Base-by-base conservation (phyloP, 306 rosid genomes). In the Begonia peltatifolia region DNA sequence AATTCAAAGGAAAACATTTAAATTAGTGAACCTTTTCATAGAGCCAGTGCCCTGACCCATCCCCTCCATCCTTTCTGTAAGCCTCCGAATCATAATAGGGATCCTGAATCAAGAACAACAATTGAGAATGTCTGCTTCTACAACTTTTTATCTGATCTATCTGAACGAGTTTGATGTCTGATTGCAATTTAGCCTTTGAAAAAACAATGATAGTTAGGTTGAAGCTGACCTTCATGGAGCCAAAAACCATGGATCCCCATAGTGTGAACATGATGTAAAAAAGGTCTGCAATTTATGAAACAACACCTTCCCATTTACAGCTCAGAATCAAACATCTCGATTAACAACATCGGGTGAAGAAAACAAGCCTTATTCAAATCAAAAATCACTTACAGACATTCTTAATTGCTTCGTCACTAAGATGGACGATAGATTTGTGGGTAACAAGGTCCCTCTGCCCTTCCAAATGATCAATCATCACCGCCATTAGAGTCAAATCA, bases 231-330 rank as follows among this genome's bases (percentile, higher is more conserved):
- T 90, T 86, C 99, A 86, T 86, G 61, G 99, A 68, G 55, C 94
- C 81, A 78, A 83, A 90, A 76, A 83, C 71, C 47, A 90, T 68
- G 67, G 87, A 79, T 44, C 99, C 95, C 99, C 99, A 90, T 44
- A 80, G 75, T 0, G 95, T 86, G 73, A 86, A 90, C 79, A 90
- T 53, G 57, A 61, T 75, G 76, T 79, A 79, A 36, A 62, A 59
- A 63, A 56, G 54, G 56, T 75, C 85, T 79, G 58, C 51, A 30
- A 53, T 30, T 30, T 6, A 30, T 30, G 38, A 6, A 30, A 4
- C 38, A 30, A 7, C 6, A 9, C 3, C 38, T 5, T 30, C 6
- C 38, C 38, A 44, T 12, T 44, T 44, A 10, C 48, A 12, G 13
- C 14, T 10, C 14, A 44, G 14, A 44, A 10, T 44, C 46, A 9